Percentiles rank a stretch among this genome's conserved stretches.
phyloP scores from a whole-genome alignment of 768 basidiomycete species.

The Serendipita sp. region DNA sequence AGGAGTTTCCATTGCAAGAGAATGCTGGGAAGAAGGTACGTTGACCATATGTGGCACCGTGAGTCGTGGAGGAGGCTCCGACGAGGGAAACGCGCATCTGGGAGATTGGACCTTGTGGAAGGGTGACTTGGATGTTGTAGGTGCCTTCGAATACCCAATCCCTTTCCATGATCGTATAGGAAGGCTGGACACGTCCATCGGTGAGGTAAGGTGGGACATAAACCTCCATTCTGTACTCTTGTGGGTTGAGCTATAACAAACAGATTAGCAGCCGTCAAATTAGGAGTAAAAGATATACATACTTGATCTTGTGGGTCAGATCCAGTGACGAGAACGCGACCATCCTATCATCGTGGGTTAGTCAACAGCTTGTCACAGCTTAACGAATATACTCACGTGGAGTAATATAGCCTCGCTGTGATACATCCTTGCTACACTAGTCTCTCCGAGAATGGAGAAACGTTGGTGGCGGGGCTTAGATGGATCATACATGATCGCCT shows the following conservation, averaged over 20 bases:
- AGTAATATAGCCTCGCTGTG: constrained; percentile 15
- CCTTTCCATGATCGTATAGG: constrained; percentile 33
- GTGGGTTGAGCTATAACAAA: constrained; percentile 9
- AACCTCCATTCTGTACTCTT: constrained; percentile 14
- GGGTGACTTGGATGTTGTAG: constrained; percentile 33
- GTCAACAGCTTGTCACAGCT: background rate
- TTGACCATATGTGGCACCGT: constrained; percentile 12
- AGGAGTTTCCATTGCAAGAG: constrained; percentile 10
- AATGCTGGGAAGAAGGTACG: constrained; percentile 13
- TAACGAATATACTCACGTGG: background rate
- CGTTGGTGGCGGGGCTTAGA: constrained; percentile 39
- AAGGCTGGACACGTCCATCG: constrained; percentile 11
- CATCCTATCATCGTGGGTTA: constrained; percentile 6
- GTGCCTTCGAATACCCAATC: constrained; percentile 47
- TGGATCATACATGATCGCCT: constrained; percentile 57
- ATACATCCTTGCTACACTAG: constrained; percentile 14
- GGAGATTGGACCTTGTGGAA: constrained; percentile 25
- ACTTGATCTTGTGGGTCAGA: constrained; percentile 12
- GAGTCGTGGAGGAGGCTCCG: constrained; percentile 11
- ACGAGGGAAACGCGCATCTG: constrained; percentile 10
- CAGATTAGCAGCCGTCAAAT: background rate
- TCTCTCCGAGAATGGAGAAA: constrained; percentile 26
- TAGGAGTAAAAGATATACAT: background rate
- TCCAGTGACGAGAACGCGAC: constrained; percentile 13
- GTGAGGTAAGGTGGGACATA: constrained; percentile 14